phyloP scores from a whole-genome alignment of 108 stramenopile genomes.

The Nannochloropsis granulata region DNA sequence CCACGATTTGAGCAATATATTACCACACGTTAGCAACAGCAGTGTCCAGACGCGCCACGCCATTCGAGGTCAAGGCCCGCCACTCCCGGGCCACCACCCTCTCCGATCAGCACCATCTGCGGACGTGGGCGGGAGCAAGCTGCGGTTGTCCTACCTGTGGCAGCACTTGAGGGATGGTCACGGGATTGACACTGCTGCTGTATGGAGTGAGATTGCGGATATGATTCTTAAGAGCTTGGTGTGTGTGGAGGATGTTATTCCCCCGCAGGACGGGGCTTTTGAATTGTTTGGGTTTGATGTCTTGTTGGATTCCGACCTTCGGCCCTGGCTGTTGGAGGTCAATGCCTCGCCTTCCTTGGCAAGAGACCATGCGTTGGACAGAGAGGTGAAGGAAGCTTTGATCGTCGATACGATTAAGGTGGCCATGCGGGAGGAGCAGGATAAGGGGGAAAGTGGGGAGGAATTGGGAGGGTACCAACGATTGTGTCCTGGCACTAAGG shows the following conservation, averaged over 20 bases:
- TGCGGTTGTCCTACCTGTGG: slow-evolving; percentile 26
- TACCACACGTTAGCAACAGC: slow-evolving; percentile 45
- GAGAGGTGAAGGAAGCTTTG: slow-evolving; percentile 27
- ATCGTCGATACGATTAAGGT: slow-evolving; percentile 38
- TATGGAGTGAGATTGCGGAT: slow-evolving; percentile 22
- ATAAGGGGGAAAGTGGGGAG: neutral
- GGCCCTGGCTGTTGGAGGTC: slow-evolving; percentile 48
- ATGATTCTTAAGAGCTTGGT: slow-evolving; percentile 47
- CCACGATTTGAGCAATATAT: slow-evolving; percentile 18
- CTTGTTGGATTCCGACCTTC: slow-evolving; percentile 34
- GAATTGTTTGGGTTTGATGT: slow-evolving; percentile 51
- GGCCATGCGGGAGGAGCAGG: neutral
- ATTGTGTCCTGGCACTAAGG: neutral
- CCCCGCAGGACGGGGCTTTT: slow-evolving; percentile 34
- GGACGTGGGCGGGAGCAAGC: slow-evolving; percentile 18
- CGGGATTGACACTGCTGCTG: slow-evolving; percentile 17
- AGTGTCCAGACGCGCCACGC: slow-evolving; percentile 31
- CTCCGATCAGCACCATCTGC: neutral
- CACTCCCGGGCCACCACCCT: neutral
- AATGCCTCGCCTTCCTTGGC: slow-evolving; percentile 46
- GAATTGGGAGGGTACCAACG: neutral
- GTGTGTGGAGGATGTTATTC: slow-evolving; percentile 46
- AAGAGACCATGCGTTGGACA: slow-evolving; percentile 31
- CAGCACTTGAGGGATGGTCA: neutral
- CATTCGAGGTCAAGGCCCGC: slow-evolving; percentile 11